Evolutionary conservation across 2,329 filamentous ascomycete species (phyloP).

Genomic region (Fusarium stilboides): DNA sequence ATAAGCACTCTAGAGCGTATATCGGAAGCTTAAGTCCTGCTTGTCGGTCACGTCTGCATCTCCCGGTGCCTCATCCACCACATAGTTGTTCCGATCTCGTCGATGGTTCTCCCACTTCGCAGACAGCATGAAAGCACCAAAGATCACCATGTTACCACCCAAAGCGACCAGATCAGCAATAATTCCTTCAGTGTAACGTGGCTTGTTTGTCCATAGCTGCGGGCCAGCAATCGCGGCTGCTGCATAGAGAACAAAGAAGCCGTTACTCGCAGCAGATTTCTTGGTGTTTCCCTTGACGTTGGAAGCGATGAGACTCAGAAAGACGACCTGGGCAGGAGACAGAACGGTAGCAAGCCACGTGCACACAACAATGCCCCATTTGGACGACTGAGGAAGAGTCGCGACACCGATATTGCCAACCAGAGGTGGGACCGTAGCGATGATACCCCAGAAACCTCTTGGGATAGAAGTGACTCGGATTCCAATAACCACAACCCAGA

Average conservation of each 20-base stretch:
- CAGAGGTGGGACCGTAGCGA: not conserved
- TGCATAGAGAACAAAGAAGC: slow-evolving; percentile 14
- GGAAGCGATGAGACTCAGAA: slow-evolving; percentile 16
- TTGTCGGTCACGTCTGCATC: slow-evolving; percentile 9
- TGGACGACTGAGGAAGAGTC: not conserved
- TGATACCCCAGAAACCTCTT: too few relatives aligned
- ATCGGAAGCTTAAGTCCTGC: not conserved
- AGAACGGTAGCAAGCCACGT: slow-evolving; percentile 12
- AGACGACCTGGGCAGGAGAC: not conserved
- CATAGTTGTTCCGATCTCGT: not conserved
- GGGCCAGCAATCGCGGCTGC: slow-evolving; percentile 3
- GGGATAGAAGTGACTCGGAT: too few relatives aligned
- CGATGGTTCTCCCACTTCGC: slow-evolving; percentile 1
- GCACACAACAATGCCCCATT: slow-evolving; percentile 12
- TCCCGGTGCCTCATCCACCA: not conserved
- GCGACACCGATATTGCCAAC: slow-evolving; percentile 9
- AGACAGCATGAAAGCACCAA: not conserved
- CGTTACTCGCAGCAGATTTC: slow-evolving; percentile 12
- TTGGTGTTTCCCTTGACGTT: slow-evolving; percentile 29
- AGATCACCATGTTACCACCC: not conserved
- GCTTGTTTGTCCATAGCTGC: slow-evolving; percentile 13
- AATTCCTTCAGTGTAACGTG: slow-evolving; percentile 16
- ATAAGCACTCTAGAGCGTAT: not conserved
- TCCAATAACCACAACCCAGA: too few relatives aligned
- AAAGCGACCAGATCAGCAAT: slow-evolving; percentile 14